These are phyloP conservation scores for Fusarium concolor DNA, from an alignment of 2,329 filamentous ascomycete genomes.

Conservation along the genomic window DNA sequence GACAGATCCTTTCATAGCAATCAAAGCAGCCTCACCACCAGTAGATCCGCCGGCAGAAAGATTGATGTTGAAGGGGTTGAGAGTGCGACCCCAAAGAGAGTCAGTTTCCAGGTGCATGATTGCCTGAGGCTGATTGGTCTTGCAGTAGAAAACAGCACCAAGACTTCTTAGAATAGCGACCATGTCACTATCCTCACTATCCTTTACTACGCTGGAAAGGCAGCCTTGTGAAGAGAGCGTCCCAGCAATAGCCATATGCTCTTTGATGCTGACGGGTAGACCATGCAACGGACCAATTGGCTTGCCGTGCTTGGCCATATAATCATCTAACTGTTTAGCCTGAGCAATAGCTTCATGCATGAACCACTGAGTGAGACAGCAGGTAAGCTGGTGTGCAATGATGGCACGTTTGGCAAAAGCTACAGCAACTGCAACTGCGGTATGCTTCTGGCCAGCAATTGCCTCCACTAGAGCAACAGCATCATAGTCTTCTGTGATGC, in stretches of 20 bases:
- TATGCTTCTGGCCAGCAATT: background rate
- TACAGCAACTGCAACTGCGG: background rate
- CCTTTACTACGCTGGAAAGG: constrained; percentile 8
- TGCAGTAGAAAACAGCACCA: constrained; percentile 73
- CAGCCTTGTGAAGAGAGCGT: constrained; percentile 8
- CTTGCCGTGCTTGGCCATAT: constrained; percentile 14
- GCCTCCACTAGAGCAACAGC: background rate
- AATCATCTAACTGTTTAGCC: constrained; percentile 20
- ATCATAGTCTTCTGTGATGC: background rate
- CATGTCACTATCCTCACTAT: constrained; percentile 43
- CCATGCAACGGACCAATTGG: constrained; percentile 31
- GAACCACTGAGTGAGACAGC: constrained; percentile 31
- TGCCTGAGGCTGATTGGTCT: constrained; percentile 72
- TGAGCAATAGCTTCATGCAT: constrained; percentile 21
- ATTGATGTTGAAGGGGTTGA: constrained; percentile 69
- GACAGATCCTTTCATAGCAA: constrained; percentile 46
- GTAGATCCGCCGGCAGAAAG: constrained; percentile 70
- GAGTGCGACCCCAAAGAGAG: constrained; percentile 68
- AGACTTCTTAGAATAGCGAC: constrained; percentile 68
- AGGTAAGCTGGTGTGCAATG: constrained; percentile 27
- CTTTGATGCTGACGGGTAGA: constrained; percentile 30
- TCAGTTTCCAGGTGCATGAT: constrained; percentile 61
- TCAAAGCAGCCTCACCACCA: constrained; percentile 61
- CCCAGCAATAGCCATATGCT: constrained; percentile 26
- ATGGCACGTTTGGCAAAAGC: constrained; percentile 28